phyloP scores from a whole-genome alignment of 768 basidiomycete genomes.

The Boletus edulis region DNA sequence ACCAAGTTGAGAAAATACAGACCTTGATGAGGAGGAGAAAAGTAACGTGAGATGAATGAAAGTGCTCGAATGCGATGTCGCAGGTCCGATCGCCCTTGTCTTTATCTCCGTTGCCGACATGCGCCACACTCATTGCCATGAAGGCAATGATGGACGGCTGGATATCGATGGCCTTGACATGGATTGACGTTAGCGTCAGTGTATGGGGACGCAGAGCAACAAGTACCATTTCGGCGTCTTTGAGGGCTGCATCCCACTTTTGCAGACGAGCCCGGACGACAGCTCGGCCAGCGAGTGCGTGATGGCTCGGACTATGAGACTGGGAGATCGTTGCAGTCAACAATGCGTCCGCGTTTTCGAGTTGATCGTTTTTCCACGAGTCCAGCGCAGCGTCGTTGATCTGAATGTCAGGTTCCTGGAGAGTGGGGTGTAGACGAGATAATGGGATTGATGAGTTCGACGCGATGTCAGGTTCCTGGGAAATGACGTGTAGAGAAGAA shows the following conservation, averaged over 20 bases:
- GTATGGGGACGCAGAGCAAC: too few relatives aligned
- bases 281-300: background rate
- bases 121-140: background rate
- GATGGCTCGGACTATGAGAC: background rate
- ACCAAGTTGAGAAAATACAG: background rate
- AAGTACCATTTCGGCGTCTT: background rate
- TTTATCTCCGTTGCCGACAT: background rate
- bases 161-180: background rate
- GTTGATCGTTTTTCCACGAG: background rate
- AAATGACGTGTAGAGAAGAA: too few relatives aligned
- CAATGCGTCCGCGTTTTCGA: background rate
- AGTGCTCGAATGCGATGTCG: background rate
- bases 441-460: too few relatives aligned
- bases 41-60: background rate
- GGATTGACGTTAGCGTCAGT: background rate
- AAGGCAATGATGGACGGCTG: background rate
- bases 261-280: background rate
- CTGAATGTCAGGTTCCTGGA: too few relatives aligned
- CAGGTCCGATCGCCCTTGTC: background rate
- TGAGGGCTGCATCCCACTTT: background rate
- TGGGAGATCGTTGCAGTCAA: background rate
- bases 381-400: background rate
- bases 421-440: too few relatives aligned
- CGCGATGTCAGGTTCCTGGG: too few relatives aligned
- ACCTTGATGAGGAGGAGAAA: background rate